Percentiles rank a stretch among this genome's conserved stretches.
Conservation (phyloP, 176 grass and related monocot species). For the Avena eriantha region DNA sequence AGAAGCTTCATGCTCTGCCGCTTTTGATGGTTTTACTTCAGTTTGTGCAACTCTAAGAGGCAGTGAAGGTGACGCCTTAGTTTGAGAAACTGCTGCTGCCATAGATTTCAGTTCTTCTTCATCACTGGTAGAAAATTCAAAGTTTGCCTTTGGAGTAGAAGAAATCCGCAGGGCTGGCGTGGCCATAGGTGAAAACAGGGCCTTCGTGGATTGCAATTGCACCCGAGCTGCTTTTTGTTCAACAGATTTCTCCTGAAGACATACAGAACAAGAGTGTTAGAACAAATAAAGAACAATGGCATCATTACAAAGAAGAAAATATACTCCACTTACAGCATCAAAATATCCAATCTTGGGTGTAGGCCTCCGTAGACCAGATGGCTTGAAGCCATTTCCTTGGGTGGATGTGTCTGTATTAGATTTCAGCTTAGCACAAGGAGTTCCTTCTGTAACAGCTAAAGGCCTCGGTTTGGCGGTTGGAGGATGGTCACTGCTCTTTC, state of each 20-base stretch:
- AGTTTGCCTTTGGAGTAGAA: slow-evolving; percentile 14
- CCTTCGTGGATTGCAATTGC: slow-evolving; percentile 35
- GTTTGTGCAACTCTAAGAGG: background rate
- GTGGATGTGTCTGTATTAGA: background rate
- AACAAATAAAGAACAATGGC: slow-evolving; percentile 5
- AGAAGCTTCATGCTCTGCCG: background rate
- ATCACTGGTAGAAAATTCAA: slow-evolving; percentile 10
- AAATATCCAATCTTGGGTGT: slow-evolving; percentile 84
- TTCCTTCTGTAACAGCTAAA: slow-evolving; percentile 12
- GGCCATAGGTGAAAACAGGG: slow-evolving; percentile 8
- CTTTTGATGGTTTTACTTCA: slow-evolving; percentile 1
- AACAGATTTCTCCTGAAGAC: slow-evolving; percentile 61
- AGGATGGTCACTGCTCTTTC: slow-evolving; percentile 41
- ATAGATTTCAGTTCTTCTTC: slow-evolving; percentile 9
- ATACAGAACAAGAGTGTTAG: slow-evolving; percentile 29
- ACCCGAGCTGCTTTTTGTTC: slow-evolving; percentile 39
- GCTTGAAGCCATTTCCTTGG: slow-evolving; percentile 58
- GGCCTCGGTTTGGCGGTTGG: slow-evolving; percentile 28
- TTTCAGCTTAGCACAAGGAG: slow-evolving; percentile 7
- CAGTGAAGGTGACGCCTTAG: background rate
- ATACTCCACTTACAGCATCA: slow-evolving; percentile 65
- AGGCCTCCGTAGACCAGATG: slow-evolving; percentile 74
- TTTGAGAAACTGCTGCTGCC: slow-evolving; percentile 29
- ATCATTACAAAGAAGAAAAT: slow-evolving; percentile 18
- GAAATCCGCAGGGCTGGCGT: slow-evolving; percentile 26